Evolutionary conservation across 176 grass and related monocot species (phyloP), one percentile per base, ranked within the genome.

Genomic region (Triticum urartu): DNA sequence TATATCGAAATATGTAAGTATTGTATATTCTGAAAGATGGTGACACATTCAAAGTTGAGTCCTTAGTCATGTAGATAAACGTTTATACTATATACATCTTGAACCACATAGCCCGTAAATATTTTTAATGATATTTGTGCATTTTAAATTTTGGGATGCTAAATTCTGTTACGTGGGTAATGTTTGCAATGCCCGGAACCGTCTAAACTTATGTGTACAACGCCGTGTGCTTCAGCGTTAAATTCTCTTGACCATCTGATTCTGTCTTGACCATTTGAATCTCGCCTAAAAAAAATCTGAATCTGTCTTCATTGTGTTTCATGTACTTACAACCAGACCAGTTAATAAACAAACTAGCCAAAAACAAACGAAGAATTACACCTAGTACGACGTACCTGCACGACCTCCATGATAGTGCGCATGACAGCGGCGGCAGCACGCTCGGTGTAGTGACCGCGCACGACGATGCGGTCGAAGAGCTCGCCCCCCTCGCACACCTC

Each of bases 401-500:
- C 84, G 79, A 94, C 92, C 72, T 94, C 81, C 87, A 89, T 84
- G 64, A 94, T 94, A 56, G 92, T 89, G 50, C 87, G 86, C 84
- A 92, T 79, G 79, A 94, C 87, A 25, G 22, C 39, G n/a, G 79
- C 89, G 14, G 94, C 94, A 0, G 85, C 89, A 13, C 92, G 85
- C 88, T 97, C 94, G 48, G 87, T 89, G 80, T 91, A 91, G 61
- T 94, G 92, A 0, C 92, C 92, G 34, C 82, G 71, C 0, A 92
- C 68, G 28, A 93, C 87, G 56, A 97, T 97, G 30, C 92, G 79
- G 64, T 97, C 94, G 61, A 97, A 97, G 70, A 97, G 92, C 87
- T 97, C 94, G 11, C 94, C 91, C 35, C 94, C 94, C 83, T 97
- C 91, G 83, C 94, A 97, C 24, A 97, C 69, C 91, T 97, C 92